Evolutionary conservation across 1,284 basidiomycete genomes (phyloP).

Genomic region (Chondrostereum purpureum): DNA sequence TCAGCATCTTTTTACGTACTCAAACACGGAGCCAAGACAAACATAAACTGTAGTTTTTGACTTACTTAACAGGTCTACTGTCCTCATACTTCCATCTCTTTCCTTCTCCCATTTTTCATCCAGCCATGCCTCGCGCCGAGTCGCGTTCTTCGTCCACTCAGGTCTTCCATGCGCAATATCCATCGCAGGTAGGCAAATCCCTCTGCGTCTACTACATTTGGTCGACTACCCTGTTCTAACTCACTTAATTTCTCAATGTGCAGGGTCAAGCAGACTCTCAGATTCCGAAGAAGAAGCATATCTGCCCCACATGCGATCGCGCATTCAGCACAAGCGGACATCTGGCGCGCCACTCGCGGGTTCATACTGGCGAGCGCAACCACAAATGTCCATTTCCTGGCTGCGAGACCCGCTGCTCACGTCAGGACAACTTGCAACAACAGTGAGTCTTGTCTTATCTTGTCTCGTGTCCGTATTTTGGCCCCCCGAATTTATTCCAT

Average conservation of each 20-base stretch:
- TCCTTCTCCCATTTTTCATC: background rate
- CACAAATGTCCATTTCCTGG: conserved; percentile 80
- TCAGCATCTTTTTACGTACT: background rate
- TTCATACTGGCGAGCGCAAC: conserved; percentile 79
- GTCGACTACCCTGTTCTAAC: background rate
- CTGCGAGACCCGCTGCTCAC: conserved; percentile 73
- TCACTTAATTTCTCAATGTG: background rate
- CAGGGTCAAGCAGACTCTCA: conserved; percentile 8
- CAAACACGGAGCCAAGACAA: background rate
- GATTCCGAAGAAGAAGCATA: conserved; percentile 48
- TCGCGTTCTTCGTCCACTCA: background rate
- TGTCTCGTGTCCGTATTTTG: conserved; percentile 8
- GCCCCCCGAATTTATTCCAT: conserved; percentile 5
- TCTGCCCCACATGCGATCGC: conserved; percentile 60
- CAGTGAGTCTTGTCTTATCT: conserved; percentile 50
- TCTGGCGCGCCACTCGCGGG: conserved; percentile 71
- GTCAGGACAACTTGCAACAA: conserved; percentile 78
- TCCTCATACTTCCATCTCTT: background rate
- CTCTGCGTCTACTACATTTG: background rate
- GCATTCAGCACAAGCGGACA: conserved; percentile 82
- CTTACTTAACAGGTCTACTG: too few relatives aligned
- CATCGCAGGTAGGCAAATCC: too few relatives aligned
- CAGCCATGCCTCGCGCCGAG: background rate
- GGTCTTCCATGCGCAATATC: background rate
- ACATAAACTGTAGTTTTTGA: background rate